A percentile compares a stretch with the other conserved stretches of the same genome.
These are phyloP conservation scores for Gossypium schwendimanii DNA, from an alignment of 441 rosid genomes.

Conservation along the genomic window DNA sequence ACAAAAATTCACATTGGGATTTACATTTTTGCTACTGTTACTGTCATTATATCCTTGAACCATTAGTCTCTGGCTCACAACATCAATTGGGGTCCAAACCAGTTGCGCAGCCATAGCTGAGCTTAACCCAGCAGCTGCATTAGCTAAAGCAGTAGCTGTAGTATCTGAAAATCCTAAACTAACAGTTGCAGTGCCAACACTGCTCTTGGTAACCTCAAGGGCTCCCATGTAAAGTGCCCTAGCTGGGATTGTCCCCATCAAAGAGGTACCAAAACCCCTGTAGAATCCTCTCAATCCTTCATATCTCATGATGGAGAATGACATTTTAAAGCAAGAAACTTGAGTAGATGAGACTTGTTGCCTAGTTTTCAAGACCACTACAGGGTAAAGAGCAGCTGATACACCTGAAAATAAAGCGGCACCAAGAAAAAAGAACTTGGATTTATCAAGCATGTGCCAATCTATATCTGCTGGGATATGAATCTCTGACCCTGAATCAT, in stretches of 20 bases:
- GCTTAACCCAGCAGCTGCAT: conserved; percentile 56
- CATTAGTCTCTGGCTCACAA: conserved; percentile 72
- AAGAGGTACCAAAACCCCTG: conserved; percentile 61
- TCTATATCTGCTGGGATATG: conserved; percentile 56
- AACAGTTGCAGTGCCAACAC: conserved; percentile 46
- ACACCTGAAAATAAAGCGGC: conserved; percentile 67
- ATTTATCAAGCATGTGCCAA: conserved; percentile 78
- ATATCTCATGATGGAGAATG: conserved; percentile 36
- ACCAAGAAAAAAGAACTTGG: conserved; percentile 60
- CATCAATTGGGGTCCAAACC: conserved; percentile 71
- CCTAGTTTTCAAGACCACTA: conserved; percentile 55
- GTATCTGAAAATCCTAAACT: conserved; percentile 50
- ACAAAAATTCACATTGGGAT: conserved; percentile 25
- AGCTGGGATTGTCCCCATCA: conserved; percentile 70
- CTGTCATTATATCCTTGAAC: conserved; percentile 43
- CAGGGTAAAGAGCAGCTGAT: conserved; percentile 60
- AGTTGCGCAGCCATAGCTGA: conserved; percentile 77
- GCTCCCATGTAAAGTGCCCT: conserved; percentile 67
- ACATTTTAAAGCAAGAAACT: conserved; percentile 43
- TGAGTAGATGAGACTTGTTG: conserved; percentile 50
- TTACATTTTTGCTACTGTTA: conserved; percentile 21
- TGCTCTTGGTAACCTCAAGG: conserved; percentile 60
- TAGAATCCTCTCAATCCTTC: conserved; percentile 62
- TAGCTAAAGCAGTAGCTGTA: conserved; percentile 47
- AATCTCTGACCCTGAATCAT: conserved; percentile 52